Conservation (phyloP, 306 rosid genomes). For the Nissolia schottii region DNA sequence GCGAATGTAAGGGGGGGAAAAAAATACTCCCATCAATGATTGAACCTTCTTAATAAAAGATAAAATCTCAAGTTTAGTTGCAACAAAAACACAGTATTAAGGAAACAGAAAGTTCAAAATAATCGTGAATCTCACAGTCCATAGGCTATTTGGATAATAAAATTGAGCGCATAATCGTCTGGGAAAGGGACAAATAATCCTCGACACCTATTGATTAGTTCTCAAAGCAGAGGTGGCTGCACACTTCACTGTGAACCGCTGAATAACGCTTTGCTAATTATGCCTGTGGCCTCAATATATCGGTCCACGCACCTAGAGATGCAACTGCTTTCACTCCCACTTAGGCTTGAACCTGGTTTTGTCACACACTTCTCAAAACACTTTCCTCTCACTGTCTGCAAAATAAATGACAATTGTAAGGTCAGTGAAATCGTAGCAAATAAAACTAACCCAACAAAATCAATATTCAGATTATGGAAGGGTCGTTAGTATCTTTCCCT, state of each 20-base stretch:
- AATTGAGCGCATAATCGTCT: slow-evolving; percentile 3
- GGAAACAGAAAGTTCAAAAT: not conserved
- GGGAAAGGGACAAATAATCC: not conserved
- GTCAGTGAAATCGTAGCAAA: not conserved
- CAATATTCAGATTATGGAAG: not conserved
- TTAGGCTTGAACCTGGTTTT: slow-evolving; percentile 87
- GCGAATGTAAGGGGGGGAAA: not conserved
- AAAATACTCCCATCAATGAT: not conserved
- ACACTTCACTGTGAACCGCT: slow-evolving; percentile 41
- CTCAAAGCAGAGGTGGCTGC: not conserved
- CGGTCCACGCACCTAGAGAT: slow-evolving; percentile 91
- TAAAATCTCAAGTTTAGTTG: not conserved
- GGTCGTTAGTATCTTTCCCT: not conserved
- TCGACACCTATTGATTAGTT: not conserved
- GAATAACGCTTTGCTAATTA: slow-evolving; percentile 70
- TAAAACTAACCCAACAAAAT: not conserved
- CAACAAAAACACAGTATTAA: not conserved
- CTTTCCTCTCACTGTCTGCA: slow-evolving; percentile 77
- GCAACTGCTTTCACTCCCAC: slow-evolving; percentile 90
- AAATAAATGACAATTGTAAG: not conserved
- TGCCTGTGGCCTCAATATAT: slow-evolving; percentile 93
- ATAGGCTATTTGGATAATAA: not conserved
- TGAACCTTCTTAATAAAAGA: not conserved
- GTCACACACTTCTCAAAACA: slow-evolving; percentile 92
- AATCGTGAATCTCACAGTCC: not conserved